Base-by-base conservation (phyloP, 352 stramenopile genomes). In the Phytophthora lateralis region DNA sequence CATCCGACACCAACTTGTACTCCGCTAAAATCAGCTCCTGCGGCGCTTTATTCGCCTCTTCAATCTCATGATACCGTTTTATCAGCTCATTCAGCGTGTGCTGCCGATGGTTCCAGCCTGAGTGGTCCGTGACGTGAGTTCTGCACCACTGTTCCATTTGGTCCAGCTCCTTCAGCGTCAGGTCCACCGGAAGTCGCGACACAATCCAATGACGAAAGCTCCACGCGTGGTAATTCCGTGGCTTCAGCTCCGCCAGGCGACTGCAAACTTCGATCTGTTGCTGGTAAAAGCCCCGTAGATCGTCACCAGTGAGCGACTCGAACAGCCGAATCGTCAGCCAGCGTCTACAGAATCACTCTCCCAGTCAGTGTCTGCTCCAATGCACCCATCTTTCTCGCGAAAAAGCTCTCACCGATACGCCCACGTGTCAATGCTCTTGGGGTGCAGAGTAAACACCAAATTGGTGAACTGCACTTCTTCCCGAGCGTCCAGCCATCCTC, bases 351-450 rank as follows among this genome's bases (percentile, higher is more conserved):
- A 17, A 63, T 6, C 14, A 64, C 34, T 49, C 34, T 49, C 17
- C 51, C 21, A 14, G 30, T 69, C 32, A 69, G 37, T 51, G 20
- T 27, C 29, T 42, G 11, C 37, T 42, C 11, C 34, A 39, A 42
- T 4, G 8, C 37, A 42, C 37, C 6, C 37, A 14, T 42, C 37
- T 15, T 42, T 11, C n/a, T 20, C 11, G 4, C 11, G 4, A 39
- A 18, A 20, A 42, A 42, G 14, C n/a, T 42, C 37, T 44, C 53
- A 92, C 82, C 86, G 70, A 51, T 95, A 90, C 3, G 85, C 83
- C 85, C 85, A 95, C 39, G 83, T 95, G 60, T 95, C 85, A 59
- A 93, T 93, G 55, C 86, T 95, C 73, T 95, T 95, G 0, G 86
- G 78, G 39, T 95, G 83, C 34, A 92, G 58, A 12, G 82, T 78